phyloP scores from a whole-genome alignment of 2,329 filamentous ascomycete species.

The Claviceps cyperi region DNA sequence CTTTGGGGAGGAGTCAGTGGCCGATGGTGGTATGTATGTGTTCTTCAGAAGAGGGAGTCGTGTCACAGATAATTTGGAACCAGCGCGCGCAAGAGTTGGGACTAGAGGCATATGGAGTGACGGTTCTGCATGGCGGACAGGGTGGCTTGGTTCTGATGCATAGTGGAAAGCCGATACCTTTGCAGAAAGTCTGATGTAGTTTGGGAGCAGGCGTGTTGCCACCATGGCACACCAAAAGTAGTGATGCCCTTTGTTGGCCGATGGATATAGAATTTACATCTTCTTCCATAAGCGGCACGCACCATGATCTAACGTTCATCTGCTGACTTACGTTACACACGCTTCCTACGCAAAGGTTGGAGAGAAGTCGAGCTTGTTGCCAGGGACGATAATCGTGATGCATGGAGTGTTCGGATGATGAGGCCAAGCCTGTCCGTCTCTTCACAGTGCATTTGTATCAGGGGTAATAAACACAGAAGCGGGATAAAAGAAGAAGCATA shows the following conservation, averaged over 20 bases:
- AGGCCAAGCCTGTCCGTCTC: not conserved
- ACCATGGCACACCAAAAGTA: not conserved
- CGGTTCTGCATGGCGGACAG: constrained; percentile 24
- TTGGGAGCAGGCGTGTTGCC: not conserved
- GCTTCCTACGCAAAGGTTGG: not conserved
- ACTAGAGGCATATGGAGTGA: constrained; percentile 43
- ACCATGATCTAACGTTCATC: not conserved
- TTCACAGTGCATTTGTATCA: not conserved
- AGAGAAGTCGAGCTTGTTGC: not conserved
- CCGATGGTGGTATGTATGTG: constrained; percentile 61
- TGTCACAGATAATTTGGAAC: constrained; percentile 65
- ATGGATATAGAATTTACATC: not conserved
- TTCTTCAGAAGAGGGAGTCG: constrained; percentile 39
- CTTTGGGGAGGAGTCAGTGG: constrained; percentile 49
- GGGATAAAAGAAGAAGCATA: not conserved
- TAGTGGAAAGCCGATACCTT: constrained; percentile 27
- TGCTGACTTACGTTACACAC: not conserved
- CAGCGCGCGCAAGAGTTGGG: constrained; percentile 44
- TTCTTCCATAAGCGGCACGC: not conserved
- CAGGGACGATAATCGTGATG: not conserved
- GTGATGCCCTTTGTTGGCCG: not conserved
- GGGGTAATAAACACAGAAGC: not conserved
- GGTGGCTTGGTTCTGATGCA: constrained; percentile 33
- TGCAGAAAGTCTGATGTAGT: not conserved
- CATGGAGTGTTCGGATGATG: not conserved